Conservation (phyloP, 441 rosid genomes). For the Cnidoscolus chayamansa region DNA sequence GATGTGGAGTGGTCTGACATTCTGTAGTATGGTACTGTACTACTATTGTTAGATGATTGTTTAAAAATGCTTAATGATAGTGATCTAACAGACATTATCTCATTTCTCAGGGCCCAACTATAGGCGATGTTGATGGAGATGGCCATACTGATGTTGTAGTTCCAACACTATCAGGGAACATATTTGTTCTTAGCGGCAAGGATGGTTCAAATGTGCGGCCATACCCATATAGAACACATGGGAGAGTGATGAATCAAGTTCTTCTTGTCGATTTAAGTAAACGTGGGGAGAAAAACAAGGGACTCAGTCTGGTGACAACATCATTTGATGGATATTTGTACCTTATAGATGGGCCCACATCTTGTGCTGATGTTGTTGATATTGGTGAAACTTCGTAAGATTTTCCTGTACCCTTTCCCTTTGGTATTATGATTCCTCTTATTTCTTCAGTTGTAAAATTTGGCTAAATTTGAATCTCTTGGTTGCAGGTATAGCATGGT, state of each 20-base stretch:
- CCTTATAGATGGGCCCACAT: constrained; percentile 96
- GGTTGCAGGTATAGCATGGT: constrained; percentile 88
- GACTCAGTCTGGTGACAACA: constrained; percentile 88
- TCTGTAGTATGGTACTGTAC: background rate
- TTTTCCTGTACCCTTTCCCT: background rate
- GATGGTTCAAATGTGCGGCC: constrained; percentile 93
- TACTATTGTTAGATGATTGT: background rate
- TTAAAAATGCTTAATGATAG: constrained; percentile 15
- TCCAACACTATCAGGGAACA: constrained; percentile 91
- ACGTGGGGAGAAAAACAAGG: constrained; percentile 74
- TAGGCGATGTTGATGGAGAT: constrained; percentile 98
- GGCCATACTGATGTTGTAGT: constrained; percentile 93
- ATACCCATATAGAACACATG: constrained; percentile 98
- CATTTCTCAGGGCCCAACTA: constrained; percentile 70
- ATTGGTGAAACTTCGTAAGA: constrained; percentile 99
- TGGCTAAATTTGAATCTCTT: constrained; percentile 22
- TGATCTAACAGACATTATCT: constrained; percentile 26
- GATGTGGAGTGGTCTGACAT: background rate
- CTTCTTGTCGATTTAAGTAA: constrained; percentile 91
- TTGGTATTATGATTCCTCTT: constrained; percentile 14
- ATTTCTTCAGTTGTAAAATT: constrained; percentile 16
- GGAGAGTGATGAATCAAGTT: constrained; percentile 97
- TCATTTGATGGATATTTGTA: constrained; percentile 98
- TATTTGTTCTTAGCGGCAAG: constrained; percentile 89
- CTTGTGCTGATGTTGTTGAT: constrained; percentile 96